Percentiles rank a stretch among this genome's conserved stretches.
Conservation (phyloP, 2,329 filamentous ascomycete genomes). For the Fusarium setosum region DNA sequence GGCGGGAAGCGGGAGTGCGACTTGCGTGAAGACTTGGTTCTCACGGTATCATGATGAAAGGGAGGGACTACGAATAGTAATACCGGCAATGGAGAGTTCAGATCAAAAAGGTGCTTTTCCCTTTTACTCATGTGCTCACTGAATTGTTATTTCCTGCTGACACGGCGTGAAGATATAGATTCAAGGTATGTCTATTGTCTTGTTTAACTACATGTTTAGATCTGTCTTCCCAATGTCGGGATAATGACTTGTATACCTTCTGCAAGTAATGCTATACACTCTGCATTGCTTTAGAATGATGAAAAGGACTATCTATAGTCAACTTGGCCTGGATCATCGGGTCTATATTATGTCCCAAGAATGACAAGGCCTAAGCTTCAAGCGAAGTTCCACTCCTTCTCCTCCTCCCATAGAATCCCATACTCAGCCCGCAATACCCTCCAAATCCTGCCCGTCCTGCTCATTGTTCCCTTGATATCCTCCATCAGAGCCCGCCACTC, state of each 20-base stretch:
- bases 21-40: constrained; percentile 55
- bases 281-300: no score
- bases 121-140: constrained; percentile 38
- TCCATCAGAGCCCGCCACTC: constrained; percentile 9
- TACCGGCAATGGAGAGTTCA: constrained; percentile 36
- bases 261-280: no score
- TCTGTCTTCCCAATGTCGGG: background rate
- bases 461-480: constrained; percentile 12
- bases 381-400: constrained; percentile 13
- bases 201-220: constrained; percentile 31
- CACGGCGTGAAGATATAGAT: constrained; percentile 37
- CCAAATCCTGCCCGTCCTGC: constrained; percentile 15
- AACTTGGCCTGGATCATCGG: no score
- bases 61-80: constrained; percentile 43
- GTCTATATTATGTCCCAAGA: no score
- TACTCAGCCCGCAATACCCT: constrained; percentile 5
- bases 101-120: constrained; percentile 48
- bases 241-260: no score
- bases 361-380: background rate
- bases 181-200: constrained; percentile 38
- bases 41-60: constrained; percentile 11
- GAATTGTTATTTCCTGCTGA: constrained; percentile 44
- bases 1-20: constrained; percentile 72
- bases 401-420: background rate
- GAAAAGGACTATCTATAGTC: no score